phyloP scores from a whole-genome alignment of 306 rosid genomes.

The Abrus precatorius region DNA sequence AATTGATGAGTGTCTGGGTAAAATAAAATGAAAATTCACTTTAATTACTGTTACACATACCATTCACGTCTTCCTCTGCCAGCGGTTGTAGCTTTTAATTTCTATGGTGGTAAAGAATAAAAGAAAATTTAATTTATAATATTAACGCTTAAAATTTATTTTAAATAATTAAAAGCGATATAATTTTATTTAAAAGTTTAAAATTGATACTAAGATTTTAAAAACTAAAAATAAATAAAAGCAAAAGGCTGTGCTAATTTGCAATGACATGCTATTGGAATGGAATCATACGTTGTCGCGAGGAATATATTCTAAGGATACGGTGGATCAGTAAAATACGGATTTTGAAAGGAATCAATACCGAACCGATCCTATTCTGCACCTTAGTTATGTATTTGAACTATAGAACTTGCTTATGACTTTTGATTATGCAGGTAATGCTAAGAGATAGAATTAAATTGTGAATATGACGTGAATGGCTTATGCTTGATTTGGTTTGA shows the following conservation, averaged over 20 bases:
- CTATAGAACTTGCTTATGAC: background rate
- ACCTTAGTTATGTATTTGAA: background rate
- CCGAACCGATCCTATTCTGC: background rate
- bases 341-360: conserved; percentile 28
- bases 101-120: background rate
- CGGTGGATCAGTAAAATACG: background rate
- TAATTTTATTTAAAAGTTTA: background rate
- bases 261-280: conserved; percentile 1
- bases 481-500: conserved; percentile 25
- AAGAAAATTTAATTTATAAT: too few species aligned
- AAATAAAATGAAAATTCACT: background rate
- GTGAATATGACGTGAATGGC: conserved; percentile 40
- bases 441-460: conserved; percentile 44
- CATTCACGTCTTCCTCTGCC: background rate
- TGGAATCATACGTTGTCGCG: background rate
- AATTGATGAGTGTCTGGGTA: background rate
- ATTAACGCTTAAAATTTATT: too few species aligned
- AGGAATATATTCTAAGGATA: conserved; percentile 25
- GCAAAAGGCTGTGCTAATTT: background rate
- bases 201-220: too few species aligned
- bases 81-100: background rate
- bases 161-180: background rate
- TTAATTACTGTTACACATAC: background rate
- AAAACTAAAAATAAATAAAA: background rate
- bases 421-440: background rate